phyloP scores from a whole-genome alignment of 2,329 filamentous ascomycete species.

The Calonectria hawksworthii region DNA sequence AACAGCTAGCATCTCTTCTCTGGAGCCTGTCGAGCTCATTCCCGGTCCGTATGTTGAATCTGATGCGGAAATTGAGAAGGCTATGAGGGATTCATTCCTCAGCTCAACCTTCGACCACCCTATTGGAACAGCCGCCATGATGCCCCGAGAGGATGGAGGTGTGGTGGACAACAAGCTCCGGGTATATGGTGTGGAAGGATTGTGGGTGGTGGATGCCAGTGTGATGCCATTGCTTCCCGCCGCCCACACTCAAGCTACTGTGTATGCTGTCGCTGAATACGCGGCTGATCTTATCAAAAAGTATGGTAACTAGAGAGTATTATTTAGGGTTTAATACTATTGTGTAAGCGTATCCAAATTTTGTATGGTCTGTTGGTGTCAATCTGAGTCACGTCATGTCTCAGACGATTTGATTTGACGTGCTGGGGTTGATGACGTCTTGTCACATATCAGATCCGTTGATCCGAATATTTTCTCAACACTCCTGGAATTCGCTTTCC shows the following conservation, averaged over 20 bases:
- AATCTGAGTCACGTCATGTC: too few relatives aligned
- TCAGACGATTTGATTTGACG: too few relatives aligned
- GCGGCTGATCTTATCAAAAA: not conserved
- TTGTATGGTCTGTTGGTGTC: not conserved
- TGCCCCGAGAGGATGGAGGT: not conserved
- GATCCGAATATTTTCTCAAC: too few relatives aligned
- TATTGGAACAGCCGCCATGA: not conserved
- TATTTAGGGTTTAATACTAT: too few relatives aligned
- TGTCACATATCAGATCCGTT: too few relatives aligned
- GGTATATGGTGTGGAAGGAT: not conserved
- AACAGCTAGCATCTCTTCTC: not conserved
- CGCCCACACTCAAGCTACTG: not conserved
- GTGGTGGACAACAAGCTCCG: not conserved
- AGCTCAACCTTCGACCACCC: not conserved
- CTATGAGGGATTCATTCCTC: not conserved
- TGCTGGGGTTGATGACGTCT: too few relatives aligned
- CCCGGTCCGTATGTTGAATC: not conserved
- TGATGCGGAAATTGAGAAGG: not conserved
- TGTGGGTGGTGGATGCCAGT: conserved; percentile 1
- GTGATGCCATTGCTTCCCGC: not conserved
- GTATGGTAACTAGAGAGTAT: not conserved
- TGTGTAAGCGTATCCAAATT: too few relatives aligned
- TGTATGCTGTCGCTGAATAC: not conserved
- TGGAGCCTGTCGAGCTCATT: not conserved
- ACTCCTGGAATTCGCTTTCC: too few relatives aligned